Evolutionary conservation across 139 green algal species (phyloP), one percentile per base, ranked within the genome.

Genomic region (Pleodorina starrii): DNA sequence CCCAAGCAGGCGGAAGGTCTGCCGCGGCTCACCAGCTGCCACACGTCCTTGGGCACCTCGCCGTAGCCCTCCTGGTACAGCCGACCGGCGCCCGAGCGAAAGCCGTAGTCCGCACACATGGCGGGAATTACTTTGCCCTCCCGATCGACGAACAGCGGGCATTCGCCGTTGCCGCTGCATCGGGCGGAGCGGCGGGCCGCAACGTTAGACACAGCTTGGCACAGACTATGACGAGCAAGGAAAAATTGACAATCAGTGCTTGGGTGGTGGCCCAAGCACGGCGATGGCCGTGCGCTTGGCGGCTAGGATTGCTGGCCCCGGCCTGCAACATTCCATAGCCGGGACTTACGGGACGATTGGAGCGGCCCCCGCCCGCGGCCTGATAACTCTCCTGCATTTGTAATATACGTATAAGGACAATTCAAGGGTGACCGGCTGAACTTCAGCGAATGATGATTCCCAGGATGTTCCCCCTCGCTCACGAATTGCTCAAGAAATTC

Each of bases 71-170:
- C 93, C 69, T 98, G 91, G 83, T 99, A 98, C 63, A 99, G 89
- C 16, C 96, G 88, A 17, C 94, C 94, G 35, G 93, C 72, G n/a
- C 96, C 96, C 1, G 95, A 95, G 25, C 97, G 91, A 92, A 99
- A 99, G 71, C 97, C 96, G 73, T 98, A 98, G 86, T 98, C 96
- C 23, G 91, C 94, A 51, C 92, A 92, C 95, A 98, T 97, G 38
- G 91, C 79, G 46, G 87, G 88, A 25, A 89, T 50, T 23, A 89
- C 25, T 19, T 71, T 71, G 32, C 83, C 83, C 19, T 71, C 43
- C 19, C 19, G 19, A 46, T 80, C 68, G 10, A 42, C 5, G 68
- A 57, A 88, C 1, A 88, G 9, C 0, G 83, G 83, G 83, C 83
- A 88, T 54, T 87, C 81, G 63, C 81, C 81, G 14, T 46, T 46